Percentiles rank a stretch among this genome's conserved stretches.
These are phyloP conservation scores for Tulasnella sp. DNA, from an alignment of 768 basidiomycete species.

Conservation along the genomic window DNA sequence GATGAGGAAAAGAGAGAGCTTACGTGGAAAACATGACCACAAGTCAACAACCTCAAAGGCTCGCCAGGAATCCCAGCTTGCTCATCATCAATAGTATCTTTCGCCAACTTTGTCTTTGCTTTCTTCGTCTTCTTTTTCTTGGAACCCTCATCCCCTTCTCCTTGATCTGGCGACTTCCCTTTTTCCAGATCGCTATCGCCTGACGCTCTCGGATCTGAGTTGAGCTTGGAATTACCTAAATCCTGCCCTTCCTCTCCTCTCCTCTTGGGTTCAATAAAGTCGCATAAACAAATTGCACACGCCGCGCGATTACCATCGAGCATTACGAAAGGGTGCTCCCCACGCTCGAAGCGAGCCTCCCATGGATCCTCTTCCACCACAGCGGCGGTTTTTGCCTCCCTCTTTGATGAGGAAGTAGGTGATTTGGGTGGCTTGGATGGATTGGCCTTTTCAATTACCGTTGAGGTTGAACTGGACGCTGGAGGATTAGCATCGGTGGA, in stretches of 20 bases:
- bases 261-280: slow-evolving; percentile 60
- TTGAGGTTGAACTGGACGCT: too few species aligned
- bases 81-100: slow-evolving; percentile 21
- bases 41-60: slow-evolving; percentile 62
- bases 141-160: slow-evolving; percentile 29
- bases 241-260: slow-evolving; percentile 3
- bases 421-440: background rate
- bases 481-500: too few species aligned
- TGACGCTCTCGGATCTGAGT: background rate
- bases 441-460: too few species aligned
- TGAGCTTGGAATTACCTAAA: background rate
- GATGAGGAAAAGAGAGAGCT: slow-evolving; percentile 29
- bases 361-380: slow-evolving; percentile 29
- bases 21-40: slow-evolving; percentile 88
- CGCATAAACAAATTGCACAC: slow-evolving; percentile 76
- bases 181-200: background rate
- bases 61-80: slow-evolving; percentile 38
- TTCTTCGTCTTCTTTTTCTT: slow-evolving; percentile 21
- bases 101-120: slow-evolving; percentile 19
- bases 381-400: slow-evolving; percentile 23
- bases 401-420: background rate
- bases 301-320: slow-evolving; percentile 74
- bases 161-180: slow-evolving; percentile 17
- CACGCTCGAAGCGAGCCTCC: slow-evolving; percentile 70
- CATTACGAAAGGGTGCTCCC: slow-evolving; percentile 70